phyloP scores from a whole-genome alignment of 1,284 basidiomycete species.

The Takashimella koratensis region DNA sequence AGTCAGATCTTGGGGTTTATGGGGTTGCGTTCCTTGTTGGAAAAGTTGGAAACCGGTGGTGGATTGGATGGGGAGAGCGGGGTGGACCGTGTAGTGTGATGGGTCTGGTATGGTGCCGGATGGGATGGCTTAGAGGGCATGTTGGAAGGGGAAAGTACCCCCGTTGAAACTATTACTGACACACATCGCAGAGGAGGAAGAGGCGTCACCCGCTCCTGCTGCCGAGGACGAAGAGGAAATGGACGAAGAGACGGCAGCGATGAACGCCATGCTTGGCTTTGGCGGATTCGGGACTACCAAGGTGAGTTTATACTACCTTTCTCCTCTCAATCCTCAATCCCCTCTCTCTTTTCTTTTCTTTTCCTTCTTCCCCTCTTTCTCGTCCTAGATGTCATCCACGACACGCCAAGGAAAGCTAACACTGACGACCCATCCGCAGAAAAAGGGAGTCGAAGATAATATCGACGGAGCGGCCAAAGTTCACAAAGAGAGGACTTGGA shows the following conservation, averaged over 20 bases:
- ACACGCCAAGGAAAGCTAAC: background rate
- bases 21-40: slow-evolving; percentile 16
- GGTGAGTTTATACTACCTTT: slow-evolving; percentile 52
- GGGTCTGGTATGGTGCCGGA: too few species aligned
- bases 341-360: background rate
- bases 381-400: too few species aligned
- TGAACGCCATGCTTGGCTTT: slow-evolving; percentile 90
- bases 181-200: slow-evolving; percentile 48
- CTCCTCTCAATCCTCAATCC: background rate
- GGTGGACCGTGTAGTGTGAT: too few species aligned
- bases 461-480: slow-evolving; percentile 60
- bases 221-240: slow-evolving; percentile 69
- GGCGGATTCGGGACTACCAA: slow-evolving; percentile 85
- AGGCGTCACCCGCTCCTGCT: slow-evolving; percentile 49
- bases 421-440: slow-evolving; percentile 51
- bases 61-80: background rate
- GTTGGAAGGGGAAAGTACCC: slow-evolving; percentile 1
- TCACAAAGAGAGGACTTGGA: slow-evolving; percentile 89
- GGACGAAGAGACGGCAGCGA: slow-evolving; percentile 60
- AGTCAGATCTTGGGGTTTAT: slow-evolving; percentile 20
- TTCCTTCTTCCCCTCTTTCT: background rate
- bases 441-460: slow-evolving; percentile 61
- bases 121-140: too few species aligned
- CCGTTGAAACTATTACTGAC: too few species aligned
- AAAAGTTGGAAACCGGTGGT: background rate